Evolutionary conservation across 202 grass and related monocot genomes (phyloP).

Genomic region (Digitaria exilis): DNA sequence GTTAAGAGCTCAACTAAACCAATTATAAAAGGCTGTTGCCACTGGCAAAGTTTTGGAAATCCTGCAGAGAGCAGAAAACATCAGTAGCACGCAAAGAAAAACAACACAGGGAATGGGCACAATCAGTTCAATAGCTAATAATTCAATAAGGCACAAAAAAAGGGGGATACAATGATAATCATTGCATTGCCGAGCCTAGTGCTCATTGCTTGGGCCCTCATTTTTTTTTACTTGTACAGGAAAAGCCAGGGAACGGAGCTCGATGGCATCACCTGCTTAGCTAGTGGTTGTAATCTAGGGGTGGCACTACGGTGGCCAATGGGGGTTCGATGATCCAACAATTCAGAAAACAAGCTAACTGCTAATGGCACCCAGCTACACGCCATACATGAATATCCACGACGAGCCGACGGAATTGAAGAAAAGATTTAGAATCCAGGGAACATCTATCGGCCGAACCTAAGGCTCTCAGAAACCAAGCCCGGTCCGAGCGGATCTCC

Average conservation of each 20-base stretch:
- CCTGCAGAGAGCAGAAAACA: constrained; percentile 14
- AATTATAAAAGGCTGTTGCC: background rate
- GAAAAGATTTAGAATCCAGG: background rate
- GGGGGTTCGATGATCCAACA: background rate
- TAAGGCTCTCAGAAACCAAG: background rate
- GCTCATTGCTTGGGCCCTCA: background rate
- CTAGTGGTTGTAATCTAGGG: background rate
- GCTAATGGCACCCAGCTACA: background rate
- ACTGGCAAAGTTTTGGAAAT: background rate
- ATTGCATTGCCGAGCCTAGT: background rate
- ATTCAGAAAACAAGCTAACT: background rate
- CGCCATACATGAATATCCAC: background rate
- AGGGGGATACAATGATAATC: background rate
- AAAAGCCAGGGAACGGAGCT: background rate
- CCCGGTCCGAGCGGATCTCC: background rate
- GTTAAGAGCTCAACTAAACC: background rate
- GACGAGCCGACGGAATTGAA: background rate
- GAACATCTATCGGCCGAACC: background rate
- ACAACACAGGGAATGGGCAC: background rate
- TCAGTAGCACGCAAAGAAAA: background rate
- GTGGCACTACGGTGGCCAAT: background rate
- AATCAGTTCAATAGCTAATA: background rate
- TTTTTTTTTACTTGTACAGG: background rate
- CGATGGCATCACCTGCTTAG: background rate
- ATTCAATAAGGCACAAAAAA: background rate